Base-by-base conservation (phyloP, 192 early-diverging fungal genomes). In the Coemansia sp. region DNA sequence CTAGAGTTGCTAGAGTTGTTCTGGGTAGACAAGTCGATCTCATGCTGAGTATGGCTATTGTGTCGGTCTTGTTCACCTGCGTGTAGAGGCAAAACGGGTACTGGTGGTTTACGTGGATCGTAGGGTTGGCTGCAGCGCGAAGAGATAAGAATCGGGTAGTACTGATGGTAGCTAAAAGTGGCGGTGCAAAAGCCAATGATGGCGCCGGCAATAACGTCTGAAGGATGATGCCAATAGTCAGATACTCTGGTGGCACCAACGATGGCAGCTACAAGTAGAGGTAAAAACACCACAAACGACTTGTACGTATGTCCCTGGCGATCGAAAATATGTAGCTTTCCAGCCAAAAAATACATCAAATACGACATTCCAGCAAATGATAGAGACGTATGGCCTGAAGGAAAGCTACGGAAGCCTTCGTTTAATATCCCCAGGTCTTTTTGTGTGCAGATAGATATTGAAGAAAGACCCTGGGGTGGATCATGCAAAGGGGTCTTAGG, bases 381-480 rank as follows among this genome's bases (percentile, higher is more conserved):
- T 47, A 85, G 81, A 20, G 86, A 87, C 1, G 94, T 81, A 63
- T 97, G 94, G 3, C 94, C 94, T 7, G 86, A 88, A 1, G 87
- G 87, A 47, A 94, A 97, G 54, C 83, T 86, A 67, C 85, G 86
- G 55, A 91, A 85, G 0, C 89, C 92, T 53, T 94, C 89, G 41
- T 57, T 58, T 43, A 95, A 62, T 0, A 84, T 27, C 11, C 59
- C 58, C 13, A 65, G 46, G 28, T 77, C 55, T 15, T 64, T 55
- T 37, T 77, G 74, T 10, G 82, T 84, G 59, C 88, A 90, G 38
- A 90, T 80, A 13, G 42, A 59, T 4, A 72, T 75, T 23, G 78
- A 81, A 7, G 81, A 81, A 24, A 90, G 61, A 34, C 84, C 83
- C 41, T 75, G 72, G 17, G 71, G 51, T n/a, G 85, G 85, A 38